Base-by-base conservation (phyloP, 495 filamentous ascomycete genomes). In the Recurvomyces mirabilis region DNA sequence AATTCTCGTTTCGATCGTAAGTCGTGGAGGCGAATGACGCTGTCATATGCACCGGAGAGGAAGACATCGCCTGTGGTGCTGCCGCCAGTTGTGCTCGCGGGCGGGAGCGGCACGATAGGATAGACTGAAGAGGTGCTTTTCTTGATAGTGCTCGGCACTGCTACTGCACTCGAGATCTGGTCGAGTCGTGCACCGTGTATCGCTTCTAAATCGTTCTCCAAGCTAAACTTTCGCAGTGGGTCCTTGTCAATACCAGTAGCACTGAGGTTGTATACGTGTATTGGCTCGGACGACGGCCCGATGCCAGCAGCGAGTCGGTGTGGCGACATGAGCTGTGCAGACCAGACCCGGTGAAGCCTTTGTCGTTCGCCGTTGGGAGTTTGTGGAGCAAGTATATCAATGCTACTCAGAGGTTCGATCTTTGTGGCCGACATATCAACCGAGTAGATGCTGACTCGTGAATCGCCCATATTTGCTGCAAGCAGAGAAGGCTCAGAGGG, bases 11-110 rank as follows among this genome's bases (percentile, higher is more conserved):
- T 58, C 0, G 77, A 73, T 26, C 79, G 75, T 30, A 82, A 60
- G 58, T 84, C 79, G 56, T 84, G 78, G n/a, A 82, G 74, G 57
- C 79, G 72, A 31, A 77, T 67, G 17, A 65, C 60, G 11, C 74
- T 70, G 55, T 80, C 74, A 35, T 72, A 77, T 61, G 77, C 78
- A 4, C 76, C 75, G 20, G 71, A 69, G 4, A 84, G 63, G 36
- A 82, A 81, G 1, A 74, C 55, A 30, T 80, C 60, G 1, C 72
- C 72, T 2, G 58, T 47, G 10, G 51, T 51, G 5, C 20, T 52
- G 38, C 51, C 58, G 22, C 33, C 57, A n/a, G n/a, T n/a, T 19
- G 43, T 45, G 29, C 9, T 30, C 37, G 43, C 54, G 1, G 47
- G 33, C 22, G 69, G 62, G 1, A 81, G 54, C 4, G 77, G 66